phyloP scores from a whole-genome alignment of 768 basidiomycete species.

The Podaxis pistillaris region DNA sequence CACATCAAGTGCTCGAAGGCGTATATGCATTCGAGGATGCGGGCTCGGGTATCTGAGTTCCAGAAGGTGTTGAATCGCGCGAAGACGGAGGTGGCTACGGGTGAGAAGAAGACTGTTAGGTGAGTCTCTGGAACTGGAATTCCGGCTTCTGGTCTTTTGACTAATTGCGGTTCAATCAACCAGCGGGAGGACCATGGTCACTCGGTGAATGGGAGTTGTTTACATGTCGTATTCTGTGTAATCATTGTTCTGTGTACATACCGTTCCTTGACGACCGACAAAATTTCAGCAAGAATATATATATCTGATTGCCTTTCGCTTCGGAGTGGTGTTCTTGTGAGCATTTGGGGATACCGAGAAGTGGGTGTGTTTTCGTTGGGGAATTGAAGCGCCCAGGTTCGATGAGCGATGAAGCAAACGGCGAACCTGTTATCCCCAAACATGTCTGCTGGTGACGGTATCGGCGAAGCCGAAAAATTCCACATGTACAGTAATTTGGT shows the following conservation, averaged over 20 bases:
- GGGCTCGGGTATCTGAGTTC: conserved; percentile 91
- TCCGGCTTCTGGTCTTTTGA: conserved; percentile 15
- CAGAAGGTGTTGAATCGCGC: conserved; percentile 94
- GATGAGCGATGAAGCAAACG: background rate
- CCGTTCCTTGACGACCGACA: background rate
- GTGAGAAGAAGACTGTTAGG: conserved; percentile 91
- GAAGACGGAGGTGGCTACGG: conserved; percentile 83
- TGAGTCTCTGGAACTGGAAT: conserved; percentile 33
- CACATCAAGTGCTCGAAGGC: conserved; percentile 99
- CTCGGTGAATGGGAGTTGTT: conserved; percentile 35
- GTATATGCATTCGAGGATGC: conserved; percentile 98
- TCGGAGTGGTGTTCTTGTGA: background rate
- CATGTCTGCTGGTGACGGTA: too few relatives aligned
- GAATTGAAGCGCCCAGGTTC: background rate
- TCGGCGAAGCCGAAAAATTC: too few relatives aligned
- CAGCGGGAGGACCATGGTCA: conserved; percentile 58
- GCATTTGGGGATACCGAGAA: background rate
- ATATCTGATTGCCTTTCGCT: background rate
- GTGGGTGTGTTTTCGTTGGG: background rate
- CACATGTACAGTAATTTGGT: too few relatives aligned
- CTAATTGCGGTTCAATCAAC: background rate
- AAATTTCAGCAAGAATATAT: background rate
- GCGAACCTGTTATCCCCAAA: too few relatives aligned
- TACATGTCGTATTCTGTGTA: background rate
- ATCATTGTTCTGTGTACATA: background rate